Base-by-base conservation (phyloP, 495 filamentous ascomycete species). In the Neurospora sp. region DNA sequence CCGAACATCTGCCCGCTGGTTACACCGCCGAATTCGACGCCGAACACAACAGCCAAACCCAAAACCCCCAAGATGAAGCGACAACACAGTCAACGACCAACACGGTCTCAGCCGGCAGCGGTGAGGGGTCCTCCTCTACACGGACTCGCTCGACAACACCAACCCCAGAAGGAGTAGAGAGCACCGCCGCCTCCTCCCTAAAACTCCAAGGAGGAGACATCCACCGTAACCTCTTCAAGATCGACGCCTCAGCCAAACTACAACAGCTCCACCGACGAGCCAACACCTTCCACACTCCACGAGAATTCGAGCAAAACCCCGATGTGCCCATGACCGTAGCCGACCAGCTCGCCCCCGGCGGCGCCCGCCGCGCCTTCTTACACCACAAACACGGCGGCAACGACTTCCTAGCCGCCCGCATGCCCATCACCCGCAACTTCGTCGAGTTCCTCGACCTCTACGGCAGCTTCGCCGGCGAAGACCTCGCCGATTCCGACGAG, bases 391-490 rank as follows among this genome's bases (percentile, higher is more conserved):
- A 83, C 65, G 80, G 81, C 40, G 45, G 45, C 22, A 69, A 75
- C 74, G 79, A 76, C 71, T 87, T 73, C 71, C 83, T 80, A 78
- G 81, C 79, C 74, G 82, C 73, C 53, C 81, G 71, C 70, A 81
- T 73, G 38, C 87, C 89, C 12, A 80, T 90, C 18, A 90, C 90
- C 0, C 80, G 81, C n/a, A 88, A 88, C 74, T 93, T 93, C 73
- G 85, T 90, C 41, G 87, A 89, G 47, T 93, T 92, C 74, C 83
- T 93, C 12, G 88, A 90, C 65, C 78, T 92, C 7, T 93, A 92
- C 77, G 90, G 90, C 0, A 87, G 85, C 69, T 93, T 93, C 77
- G 90, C 90, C 0, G 90, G 90, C 8, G 90, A 93, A 75, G 90
- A 92, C 72, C 84, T 93, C 14, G 86, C 81, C 4, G 90, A 92